phyloP scores from a whole-genome alignment of 768 basidiomycete species.

The Mycena capillaripes region DNA sequence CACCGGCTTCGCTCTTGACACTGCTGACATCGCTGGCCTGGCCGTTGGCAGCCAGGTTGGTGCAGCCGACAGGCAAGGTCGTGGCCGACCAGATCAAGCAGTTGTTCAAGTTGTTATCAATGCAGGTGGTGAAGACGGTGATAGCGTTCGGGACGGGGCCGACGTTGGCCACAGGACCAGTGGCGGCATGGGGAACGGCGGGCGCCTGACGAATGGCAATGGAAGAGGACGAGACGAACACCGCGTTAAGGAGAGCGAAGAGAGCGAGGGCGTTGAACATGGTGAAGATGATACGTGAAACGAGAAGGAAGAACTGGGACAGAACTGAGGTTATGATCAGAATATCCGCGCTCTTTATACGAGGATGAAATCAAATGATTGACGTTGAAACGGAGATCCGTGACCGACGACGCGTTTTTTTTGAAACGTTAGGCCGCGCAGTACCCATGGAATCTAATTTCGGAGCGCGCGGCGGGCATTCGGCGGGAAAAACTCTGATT shows the following conservation, averaged over 20 bases:
- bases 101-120: slow-evolving; percentile 22
- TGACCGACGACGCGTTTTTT: neutral
- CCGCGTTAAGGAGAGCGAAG: slow-evolving; percentile 33
- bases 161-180: neutral
- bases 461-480: no score
- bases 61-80: slow-evolving; percentile 36
- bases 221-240: slow-evolving; percentile 23
- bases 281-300: neutral
- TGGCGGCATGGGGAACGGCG: slow-evolving; percentile 3
- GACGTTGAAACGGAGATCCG: neutral
- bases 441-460: no score
- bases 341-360: neutral
- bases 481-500: no score
- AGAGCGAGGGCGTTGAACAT: slow-evolving; percentile 29
- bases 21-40: slow-evolving; percentile 29
- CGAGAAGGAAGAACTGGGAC: neutral
- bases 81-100: slow-evolving; percentile 32
- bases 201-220: neutral
- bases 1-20: slow-evolving; percentile 1
- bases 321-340: neutral
- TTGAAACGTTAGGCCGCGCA: neutral
- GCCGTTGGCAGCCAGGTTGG: slow-evolving; percentile 26
- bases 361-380: neutral
- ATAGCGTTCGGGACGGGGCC: slow-evolving; percentile 16
- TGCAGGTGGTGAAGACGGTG: slow-evolving; percentile 27